Evolutionary conservation across 2,329 filamentous ascomycete species (phyloP), one percentile per base, ranked within the genome.

Genomic region (Apiospora phragmitis): DNA sequence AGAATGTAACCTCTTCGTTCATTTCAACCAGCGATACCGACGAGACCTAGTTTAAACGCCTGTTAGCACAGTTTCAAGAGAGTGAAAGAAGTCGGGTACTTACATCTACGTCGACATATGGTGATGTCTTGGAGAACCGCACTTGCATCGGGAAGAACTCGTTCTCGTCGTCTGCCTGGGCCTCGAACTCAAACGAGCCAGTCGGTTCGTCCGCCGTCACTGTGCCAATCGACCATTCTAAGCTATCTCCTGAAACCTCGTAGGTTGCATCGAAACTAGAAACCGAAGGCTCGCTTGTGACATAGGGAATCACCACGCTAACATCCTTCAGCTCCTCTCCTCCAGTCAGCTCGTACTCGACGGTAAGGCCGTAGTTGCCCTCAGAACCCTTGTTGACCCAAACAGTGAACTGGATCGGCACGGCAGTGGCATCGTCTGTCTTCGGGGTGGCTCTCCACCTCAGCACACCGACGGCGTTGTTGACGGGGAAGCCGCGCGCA

Each of bases 101-200:
- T 86, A 98, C 95, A 84, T 98, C 94, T 74, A 99, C 93, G 77
- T 98, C 94, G 68, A 98, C 89, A 81, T 94, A 97, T 38, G 96
- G 95, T 71, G 88, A 90, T 55, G 90, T 88, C 88, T 97, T 98
- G 73, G 90, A 91, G 83, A 99, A 99, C 69, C 91, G 89, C 72
- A 98, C 91, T 69, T 89, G 92, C 95, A 99, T 98, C 1, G 96
- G 96, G 90, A 99, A 99, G 85, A 98, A 98, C 77, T 98, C 95
- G 70, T 94, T 92, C 80, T 98, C 96, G 75, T 95, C 93, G 70
- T 91, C 89, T 14, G 93, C 93, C 80, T 93, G 91, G 1, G 94
- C 94, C 82, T 98, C 96, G 75, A 99, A 98, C 81, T 99, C 96
- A 78, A 99, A 98, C 65, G 93, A 92, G 24, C 96, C 96, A 51